Evolutionary conservation across 768 basidiomycete species (phyloP).

Genomic region (Vishniacozyma victoriae): DNA sequence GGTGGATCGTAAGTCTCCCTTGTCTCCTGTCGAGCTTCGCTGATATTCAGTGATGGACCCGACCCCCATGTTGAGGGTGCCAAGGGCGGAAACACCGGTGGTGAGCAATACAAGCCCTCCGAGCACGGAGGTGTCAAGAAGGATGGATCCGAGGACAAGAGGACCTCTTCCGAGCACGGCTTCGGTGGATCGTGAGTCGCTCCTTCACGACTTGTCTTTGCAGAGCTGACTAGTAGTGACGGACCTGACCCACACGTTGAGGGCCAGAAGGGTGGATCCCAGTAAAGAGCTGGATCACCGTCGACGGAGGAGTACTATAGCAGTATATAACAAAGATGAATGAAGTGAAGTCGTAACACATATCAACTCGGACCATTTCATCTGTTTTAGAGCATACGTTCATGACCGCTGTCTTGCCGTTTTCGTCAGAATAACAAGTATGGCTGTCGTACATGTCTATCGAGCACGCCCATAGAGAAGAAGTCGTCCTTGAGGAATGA

Average conservation of each 20-base stretch:
- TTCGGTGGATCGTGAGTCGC: slow-evolving; percentile 45
- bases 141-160: slow-evolving; percentile 43
- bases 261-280: slow-evolving; percentile 40
- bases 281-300: no score
- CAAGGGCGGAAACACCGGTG: slow-evolving; percentile 40
- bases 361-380: not conserved
- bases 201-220: not conserved
- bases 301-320: no score
- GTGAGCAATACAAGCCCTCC: slow-evolving; percentile 43
- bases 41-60: slow-evolving; percentile 35
- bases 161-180: slow-evolving; percentile 44
- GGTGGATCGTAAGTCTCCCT: slow-evolving; percentile 26
- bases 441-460: no score
- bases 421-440: no score
- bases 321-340: no score
- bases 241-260: slow-evolving; percentile 43
- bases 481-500: no score
- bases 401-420: no score
- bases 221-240: slow-evolving; percentile 14
- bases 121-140: slow-evolving; percentile 46
- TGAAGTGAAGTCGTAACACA: not conserved
- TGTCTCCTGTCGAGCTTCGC: not conserved
- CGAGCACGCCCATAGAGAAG: no score
- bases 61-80: slow-evolving; percentile 46
- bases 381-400: no score